phyloP scores from a whole-genome alignment of 2,329 filamentous ascomycete species.

The Ustulina deusta region DNA sequence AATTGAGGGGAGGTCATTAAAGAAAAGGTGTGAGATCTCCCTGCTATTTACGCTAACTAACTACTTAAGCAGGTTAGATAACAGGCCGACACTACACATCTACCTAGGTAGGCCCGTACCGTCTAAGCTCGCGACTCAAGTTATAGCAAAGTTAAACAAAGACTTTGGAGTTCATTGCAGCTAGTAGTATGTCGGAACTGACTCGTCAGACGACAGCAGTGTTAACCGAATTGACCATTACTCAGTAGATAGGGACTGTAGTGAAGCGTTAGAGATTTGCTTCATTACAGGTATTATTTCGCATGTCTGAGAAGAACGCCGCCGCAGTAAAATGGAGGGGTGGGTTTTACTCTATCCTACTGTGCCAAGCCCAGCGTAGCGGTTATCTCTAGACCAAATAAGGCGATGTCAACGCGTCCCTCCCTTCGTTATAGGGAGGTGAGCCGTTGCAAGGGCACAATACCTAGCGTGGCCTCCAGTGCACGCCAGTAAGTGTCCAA shows the following conservation, averaged over 20 bases:
- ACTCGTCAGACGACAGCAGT: not conserved
- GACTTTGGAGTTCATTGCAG: no score
- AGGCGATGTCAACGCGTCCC: conserved; percentile 33
- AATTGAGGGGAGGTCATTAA: no score
- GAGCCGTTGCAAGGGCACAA: not conserved
- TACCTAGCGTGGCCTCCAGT: not conserved
- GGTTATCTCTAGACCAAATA: conserved; percentile 24
- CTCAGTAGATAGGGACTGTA: not conserved
- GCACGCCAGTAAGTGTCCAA: no score
- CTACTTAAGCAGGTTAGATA: no score
- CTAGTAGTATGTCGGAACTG: no score
- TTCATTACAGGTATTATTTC: not conserved
- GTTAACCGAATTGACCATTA: not conserved
- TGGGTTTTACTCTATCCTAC: conserved; percentile 28
- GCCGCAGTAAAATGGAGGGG: conserved; percentile 2
- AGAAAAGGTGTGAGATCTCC: no score
- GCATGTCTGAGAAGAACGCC: not conserved
- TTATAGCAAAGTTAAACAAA: no score
- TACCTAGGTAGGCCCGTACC: no score
- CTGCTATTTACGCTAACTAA: no score
- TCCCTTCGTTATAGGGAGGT: conserved; percentile 19
- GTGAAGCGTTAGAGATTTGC: not conserved
- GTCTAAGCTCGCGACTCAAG: no score
- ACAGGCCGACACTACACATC: no score
- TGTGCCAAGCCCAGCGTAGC: conserved; percentile 17